phyloP scores from a whole-genome alignment of 257 asterid genomes.

The Petrea volubilis region DNA sequence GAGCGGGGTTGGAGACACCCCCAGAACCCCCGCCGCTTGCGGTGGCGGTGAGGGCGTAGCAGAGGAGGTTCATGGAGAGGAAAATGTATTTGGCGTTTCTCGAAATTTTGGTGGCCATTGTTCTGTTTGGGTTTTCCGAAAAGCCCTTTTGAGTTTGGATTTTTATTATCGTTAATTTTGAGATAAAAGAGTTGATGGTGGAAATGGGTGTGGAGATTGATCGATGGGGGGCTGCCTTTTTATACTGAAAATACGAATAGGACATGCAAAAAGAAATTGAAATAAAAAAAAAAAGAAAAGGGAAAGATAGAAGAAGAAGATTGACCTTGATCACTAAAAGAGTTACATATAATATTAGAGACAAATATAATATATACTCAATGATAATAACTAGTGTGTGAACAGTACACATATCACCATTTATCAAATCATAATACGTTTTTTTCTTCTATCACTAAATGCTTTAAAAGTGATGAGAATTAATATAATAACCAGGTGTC shows the following conservation, averaged over 20 bases:
- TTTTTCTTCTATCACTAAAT: too few species aligned
- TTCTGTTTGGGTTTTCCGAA: neutral
- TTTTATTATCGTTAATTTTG: neutral
- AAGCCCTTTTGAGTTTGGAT: neutral
- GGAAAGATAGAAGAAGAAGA: neutral
- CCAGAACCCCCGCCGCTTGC: neutral
- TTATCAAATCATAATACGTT: too few species aligned
- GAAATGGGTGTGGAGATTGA: slow-evolving; percentile 5
- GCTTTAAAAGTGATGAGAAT: too few species aligned
- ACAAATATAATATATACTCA: too few species aligned
- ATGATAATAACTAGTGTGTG: too few species aligned
- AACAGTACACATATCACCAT: too few species aligned
- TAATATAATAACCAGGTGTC: too few species aligned
- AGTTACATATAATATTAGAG: too few species aligned
- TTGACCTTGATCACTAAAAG: too few species aligned
- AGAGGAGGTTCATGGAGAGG: slow-evolving; percentile 23
- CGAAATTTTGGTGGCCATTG: slow-evolving; percentile 23
- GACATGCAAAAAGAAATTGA: neutral
- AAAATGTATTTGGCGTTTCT: neutral
- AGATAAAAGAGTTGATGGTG: neutral
- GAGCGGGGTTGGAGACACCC: neutral
- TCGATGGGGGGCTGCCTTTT: neutral
- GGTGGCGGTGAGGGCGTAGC: slow-evolving; percentile 14
- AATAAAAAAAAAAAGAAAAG: too few species aligned
- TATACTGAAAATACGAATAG: neutral